Conservation (phyloP, 2,329 filamentous ascomycete genomes). For the Penicillium hordei region DNA sequence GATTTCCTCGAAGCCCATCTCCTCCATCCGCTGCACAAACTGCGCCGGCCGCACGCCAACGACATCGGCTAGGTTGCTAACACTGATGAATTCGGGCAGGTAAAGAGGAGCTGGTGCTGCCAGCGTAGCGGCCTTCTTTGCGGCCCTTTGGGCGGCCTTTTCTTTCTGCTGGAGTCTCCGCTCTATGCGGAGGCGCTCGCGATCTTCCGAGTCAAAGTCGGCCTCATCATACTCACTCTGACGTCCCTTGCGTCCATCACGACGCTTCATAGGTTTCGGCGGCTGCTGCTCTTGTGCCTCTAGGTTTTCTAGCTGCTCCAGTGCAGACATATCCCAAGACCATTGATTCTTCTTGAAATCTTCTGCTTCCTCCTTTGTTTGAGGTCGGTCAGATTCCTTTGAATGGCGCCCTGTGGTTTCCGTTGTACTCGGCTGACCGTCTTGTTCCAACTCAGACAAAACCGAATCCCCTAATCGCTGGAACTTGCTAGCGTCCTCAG, state of each 20-base stretch:
- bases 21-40: conserved; percentile 73
- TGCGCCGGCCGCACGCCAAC: conserved; percentile 68
- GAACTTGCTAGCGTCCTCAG: conserved; percentile 21
- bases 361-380: conserved; percentile 7
- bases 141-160: conserved; percentile 41
- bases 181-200: conserved; percentile 34
- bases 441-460: conserved; percentile 17
- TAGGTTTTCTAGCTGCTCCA: conserved; percentile 22
- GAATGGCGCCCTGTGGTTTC: background rate
- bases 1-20: conserved; percentile 87
- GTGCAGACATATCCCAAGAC: conserved; percentile 34
- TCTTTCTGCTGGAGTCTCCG: conserved; percentile 42
- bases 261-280: conserved; percentile 25
- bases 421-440: conserved; percentile 1
- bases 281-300: conserved; percentile 10
- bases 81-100: conserved; percentile 86
- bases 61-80: conserved; percentile 75
- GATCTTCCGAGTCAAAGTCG: conserved; percentile 39
- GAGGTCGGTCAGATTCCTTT: background rate
- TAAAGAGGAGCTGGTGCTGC: conserved; percentile 62
- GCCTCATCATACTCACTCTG: conserved; percentile 32
- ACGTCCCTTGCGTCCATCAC: conserved; percentile 25
- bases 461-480: conserved; percentile 22
- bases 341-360: conserved; percentile 22
- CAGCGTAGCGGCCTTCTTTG: conserved; percentile 40